phyloP scores from a whole-genome alignment of 2,329 filamentous ascomycete genomes.

The Ophiostoma angusticollis region DNA sequence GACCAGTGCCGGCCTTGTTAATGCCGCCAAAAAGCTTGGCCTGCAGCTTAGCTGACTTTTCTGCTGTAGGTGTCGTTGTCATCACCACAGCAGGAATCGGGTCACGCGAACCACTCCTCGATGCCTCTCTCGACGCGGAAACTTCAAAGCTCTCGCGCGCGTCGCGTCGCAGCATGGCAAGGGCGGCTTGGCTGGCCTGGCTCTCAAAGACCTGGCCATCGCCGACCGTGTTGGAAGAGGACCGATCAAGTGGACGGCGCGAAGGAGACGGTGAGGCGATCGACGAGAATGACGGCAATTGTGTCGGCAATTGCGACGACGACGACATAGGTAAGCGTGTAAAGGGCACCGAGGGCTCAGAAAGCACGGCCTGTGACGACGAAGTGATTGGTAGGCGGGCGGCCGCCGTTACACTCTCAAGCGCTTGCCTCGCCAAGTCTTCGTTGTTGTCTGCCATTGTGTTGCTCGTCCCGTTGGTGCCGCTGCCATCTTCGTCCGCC shows the following conservation, averaged over 20 bases:
- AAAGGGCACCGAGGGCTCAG: too few relatives aligned
- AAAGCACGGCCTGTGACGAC: too few relatives aligned
- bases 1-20: conserved; percentile 24
- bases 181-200: conserved; percentile 65
- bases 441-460: conserved; percentile 25
- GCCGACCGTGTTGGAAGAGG: conserved; percentile 1
- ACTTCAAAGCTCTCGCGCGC: conserved; percentile 40
- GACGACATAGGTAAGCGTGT: too few relatives aligned
- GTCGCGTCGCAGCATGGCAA: conserved; percentile 56
- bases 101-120: conserved; percentile 31
- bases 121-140: conserved; percentile 28
- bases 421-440: conserved; percentile 41
- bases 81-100: conserved; percentile 21
- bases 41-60: conserved; percentile 35
- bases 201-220: conserved; percentile 51
- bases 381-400: conserved; percentile 4
- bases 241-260: conserved; percentile 7
- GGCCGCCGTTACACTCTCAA: conserved; percentile 35
- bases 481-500: conserved; percentile 32
- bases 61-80: conserved; percentile 19
- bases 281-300: conserved; percentile 16
- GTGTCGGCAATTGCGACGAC: too few relatives aligned
- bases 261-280: conserved; percentile 16
- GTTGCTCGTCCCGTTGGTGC: not conserved
- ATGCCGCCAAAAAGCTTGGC: conserved; percentile 37